These are phyloP conservation scores for Xylaria venustula DNA, from an alignment of 495 filamentous ascomycete species.

Conservation along the genomic window DNA sequence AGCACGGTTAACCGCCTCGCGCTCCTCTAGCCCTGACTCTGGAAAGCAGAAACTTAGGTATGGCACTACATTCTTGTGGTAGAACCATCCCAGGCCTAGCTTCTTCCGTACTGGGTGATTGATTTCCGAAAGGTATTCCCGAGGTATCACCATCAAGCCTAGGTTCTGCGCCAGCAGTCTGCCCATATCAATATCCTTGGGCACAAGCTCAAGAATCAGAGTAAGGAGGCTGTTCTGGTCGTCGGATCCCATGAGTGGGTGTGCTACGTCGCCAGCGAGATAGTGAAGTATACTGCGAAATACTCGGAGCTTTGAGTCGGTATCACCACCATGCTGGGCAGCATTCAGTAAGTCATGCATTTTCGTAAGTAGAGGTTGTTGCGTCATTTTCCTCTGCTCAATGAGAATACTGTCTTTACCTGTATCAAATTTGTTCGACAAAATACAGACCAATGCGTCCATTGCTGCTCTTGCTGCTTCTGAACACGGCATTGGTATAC, in stretches of 20 bases:
- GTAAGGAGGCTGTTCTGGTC: slow-evolving; percentile 19
- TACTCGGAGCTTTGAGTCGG: slow-evolving; percentile 1
- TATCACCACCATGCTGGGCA: neutral
- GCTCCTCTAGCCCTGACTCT: slow-evolving; percentile 9
- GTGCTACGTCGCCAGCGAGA: slow-evolving; percentile 27
- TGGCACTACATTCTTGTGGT: slow-evolving; percentile 19
- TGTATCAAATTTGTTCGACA: slow-evolving; percentile 25
- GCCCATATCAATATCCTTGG: slow-evolving; percentile 19
- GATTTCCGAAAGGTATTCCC: slow-evolving; percentile 29
- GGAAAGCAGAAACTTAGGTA: slow-evolving; percentile 22
- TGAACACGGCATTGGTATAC: neutral
- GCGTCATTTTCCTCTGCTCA: neutral
- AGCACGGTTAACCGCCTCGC: slow-evolving; percentile 18
- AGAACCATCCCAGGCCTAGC: slow-evolving; percentile 25
- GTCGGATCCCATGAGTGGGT: slow-evolving; percentile 13
- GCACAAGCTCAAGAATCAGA: slow-evolving; percentile 14
- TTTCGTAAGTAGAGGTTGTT: neutral
- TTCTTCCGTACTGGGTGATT: slow-evolving; percentile 30
- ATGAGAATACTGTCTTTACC: neutral
- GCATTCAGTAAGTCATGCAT: slow-evolving; percentile 3
- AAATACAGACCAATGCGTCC: slow-evolving; percentile 19
- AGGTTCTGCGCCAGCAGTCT: slow-evolving; percentile 31
- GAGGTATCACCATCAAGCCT: slow-evolving; percentile 32
- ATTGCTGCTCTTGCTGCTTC: slow-evolving; percentile 20
- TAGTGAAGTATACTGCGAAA: slow-evolving; percentile 27